Conservation (phyloP, 495 filamentous ascomycete genomes). For the Baudoinia panamericana region DNA sequence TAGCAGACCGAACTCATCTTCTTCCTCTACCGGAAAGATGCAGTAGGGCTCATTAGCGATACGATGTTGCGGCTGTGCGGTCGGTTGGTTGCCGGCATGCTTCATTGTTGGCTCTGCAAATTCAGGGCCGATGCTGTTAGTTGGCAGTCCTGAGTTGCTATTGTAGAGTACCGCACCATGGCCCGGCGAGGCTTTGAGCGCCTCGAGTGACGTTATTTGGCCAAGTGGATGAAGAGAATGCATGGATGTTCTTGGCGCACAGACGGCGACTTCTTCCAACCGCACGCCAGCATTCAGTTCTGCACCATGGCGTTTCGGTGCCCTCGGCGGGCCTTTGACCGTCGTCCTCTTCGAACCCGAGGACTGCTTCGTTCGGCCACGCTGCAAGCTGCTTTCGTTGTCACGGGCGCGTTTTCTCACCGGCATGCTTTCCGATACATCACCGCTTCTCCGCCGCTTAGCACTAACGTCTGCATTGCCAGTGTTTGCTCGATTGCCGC, state of each 20-base stretch:
- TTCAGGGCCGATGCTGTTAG: neutral
- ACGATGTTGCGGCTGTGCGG: too few relatives aligned
- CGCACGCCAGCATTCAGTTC: too few relatives aligned
- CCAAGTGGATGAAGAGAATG: neutral
- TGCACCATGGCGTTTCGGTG: too few relatives aligned
- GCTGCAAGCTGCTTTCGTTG: too few relatives aligned
- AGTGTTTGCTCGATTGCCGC: too few relatives aligned
- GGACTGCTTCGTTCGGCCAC: too few relatives aligned
- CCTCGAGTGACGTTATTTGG: constrained; percentile 1
- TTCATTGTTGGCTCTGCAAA: neutral
- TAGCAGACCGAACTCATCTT: neutral
- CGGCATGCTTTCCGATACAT: constrained; percentile 7
- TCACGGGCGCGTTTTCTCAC: too few relatives aligned
- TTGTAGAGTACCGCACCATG: neutral
- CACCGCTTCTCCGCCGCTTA: constrained; percentile 10
- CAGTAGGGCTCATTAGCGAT: too few relatives aligned
- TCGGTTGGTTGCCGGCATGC: too few relatives aligned
- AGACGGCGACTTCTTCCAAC: neutral
- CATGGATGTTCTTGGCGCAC: constrained; percentile 3
- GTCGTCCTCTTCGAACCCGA: too few relatives aligned
- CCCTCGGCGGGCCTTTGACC: too few relatives aligned
- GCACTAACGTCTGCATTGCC: neutral
- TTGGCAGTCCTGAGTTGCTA: neutral
- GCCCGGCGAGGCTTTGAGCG: neutral
- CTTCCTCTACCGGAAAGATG: neutral